Percentiles rank a stretch among this genome's conserved stretches.
Conservation (phyloP, 1,284 basidiomycete genomes). For the Ustilago lituana region DNA sequence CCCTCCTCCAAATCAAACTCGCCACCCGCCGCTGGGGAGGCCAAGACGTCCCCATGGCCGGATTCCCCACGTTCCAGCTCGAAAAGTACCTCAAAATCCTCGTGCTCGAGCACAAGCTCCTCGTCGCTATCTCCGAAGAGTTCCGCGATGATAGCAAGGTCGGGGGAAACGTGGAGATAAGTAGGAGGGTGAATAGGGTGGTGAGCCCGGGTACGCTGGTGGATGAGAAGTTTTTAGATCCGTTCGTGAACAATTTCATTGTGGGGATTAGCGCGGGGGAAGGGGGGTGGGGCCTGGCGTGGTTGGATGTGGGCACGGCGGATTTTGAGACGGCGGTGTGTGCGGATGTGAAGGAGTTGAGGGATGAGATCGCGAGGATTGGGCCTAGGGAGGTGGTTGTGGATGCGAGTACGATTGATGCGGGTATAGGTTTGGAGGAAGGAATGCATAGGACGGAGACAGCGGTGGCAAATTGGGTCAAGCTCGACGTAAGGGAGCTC, state of each 20-base stretch:
- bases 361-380: constrained; percentile 63
- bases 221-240: constrained; percentile 65
- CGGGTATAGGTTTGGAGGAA: neutral
- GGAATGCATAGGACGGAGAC: too few species aligned
- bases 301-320: constrained; percentile 66
- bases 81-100: constrained; percentile 65
- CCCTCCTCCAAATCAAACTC: constrained; percentile 58
- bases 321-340: constrained; percentile 57
- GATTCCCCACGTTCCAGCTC: constrained; percentile 62
- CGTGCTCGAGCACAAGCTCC: constrained; percentile 57
- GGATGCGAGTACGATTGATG: constrained; percentile 11
- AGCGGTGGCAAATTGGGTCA: neutral
- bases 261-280: constrained; percentile 32
- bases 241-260: constrained; percentile 63
- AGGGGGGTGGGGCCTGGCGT: constrained; percentile 56
- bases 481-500: constrained; percentile 25
- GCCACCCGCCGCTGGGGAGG: constrained; percentile 58
- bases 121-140: constrained; percentile 65
- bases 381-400: constrained; percentile 59
- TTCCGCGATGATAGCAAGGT: constrained; percentile 23
- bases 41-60: constrained; percentile 61
- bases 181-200: constrained; percentile 57
- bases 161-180: constrained; percentile 35
- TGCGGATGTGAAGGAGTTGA: constrained; percentile 42
- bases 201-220: constrained; percentile 64